phyloP scores from a whole-genome alignment of 192 early-diverging fungal species.

The Linnemannia hyalina region DNA sequence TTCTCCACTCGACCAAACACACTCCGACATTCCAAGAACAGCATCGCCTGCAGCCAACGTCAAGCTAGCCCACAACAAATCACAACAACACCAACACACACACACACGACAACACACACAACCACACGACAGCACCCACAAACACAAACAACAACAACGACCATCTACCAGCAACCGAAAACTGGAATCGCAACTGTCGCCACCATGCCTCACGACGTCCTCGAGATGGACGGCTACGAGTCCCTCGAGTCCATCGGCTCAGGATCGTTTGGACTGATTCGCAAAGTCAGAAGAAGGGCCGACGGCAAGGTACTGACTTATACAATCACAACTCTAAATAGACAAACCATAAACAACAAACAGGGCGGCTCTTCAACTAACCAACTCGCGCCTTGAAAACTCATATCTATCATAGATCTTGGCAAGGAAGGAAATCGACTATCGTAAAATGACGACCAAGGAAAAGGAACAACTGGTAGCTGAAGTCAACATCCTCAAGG shows the following conservation, averaged over 20 bases:
- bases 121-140: neutral
- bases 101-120: neutral
- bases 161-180: neutral
- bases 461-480: slow-evolving; percentile 81
- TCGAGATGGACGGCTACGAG: slow-evolving; percentile 67
- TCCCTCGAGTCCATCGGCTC: slow-evolving; percentile 75
- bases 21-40: no score
- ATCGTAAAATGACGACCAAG: slow-evolving; percentile 78
- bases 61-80: neutral
- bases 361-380: neutral
- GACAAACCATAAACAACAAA: neutral
- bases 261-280: slow-evolving; percentile 80
- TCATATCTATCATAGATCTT: slow-evolving; percentile 61
- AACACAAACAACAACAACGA: neutral
- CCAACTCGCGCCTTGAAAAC: neutral
- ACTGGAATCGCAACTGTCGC: neutral
- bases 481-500: slow-evolving; percentile 81
- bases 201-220: slow-evolving; percentile 26
- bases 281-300: slow-evolving; percentile 71
- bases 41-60: no score
- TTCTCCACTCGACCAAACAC: neutral
- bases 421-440: slow-evolving; percentile 85
- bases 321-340: neutral
- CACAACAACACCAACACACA: neutral
- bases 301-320: slow-evolving; percentile 71